Conservation (phyloP, 2,329 filamentous ascomycete genomes). For the Monosporascus sp. region DNA sequence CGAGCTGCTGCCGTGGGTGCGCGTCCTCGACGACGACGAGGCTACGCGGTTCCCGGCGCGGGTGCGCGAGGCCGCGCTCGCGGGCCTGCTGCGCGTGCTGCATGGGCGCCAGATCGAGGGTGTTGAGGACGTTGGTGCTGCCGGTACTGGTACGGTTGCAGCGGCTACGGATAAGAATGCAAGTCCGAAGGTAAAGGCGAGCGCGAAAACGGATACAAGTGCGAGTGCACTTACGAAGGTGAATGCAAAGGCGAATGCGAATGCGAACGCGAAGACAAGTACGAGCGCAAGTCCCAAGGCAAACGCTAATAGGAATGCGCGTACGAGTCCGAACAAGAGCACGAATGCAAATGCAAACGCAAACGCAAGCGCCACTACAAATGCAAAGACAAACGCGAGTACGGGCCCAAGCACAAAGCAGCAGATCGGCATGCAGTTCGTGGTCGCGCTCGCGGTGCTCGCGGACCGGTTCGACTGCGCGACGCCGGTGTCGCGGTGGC, state of each 20-base stretch:
- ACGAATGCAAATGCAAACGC: slow-evolving; percentile 19
- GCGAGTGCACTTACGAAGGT: not conserved
- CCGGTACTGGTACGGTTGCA: not conserved
- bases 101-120: slow-evolving; percentile 46
- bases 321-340: not conserved
- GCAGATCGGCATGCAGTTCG: slow-evolving; percentile 51
- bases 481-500: slow-evolving; percentile 45
- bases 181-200: not conserved
- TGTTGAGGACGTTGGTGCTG: not conserved
- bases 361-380: not conserved
- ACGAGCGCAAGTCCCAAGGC: not conserved
- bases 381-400: not conserved
- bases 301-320: no score
- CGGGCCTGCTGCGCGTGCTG: slow-evolving; percentile 61
- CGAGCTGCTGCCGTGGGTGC: slow-evolving; percentile 54
- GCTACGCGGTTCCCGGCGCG: slow-evolving; percentile 50
- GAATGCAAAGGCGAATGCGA: not conserved
- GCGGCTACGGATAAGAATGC: slow-evolving; percentile 16
- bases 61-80: slow-evolving; percentile 53
- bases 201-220: not conserved
- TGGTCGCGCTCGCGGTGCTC: slow-evolving; percentile 63
- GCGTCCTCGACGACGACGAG: slow-evolving; percentile 63
- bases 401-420: slow-evolving; percentile 12
- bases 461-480: slow-evolving; percentile 70
- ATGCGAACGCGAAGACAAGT: slow-evolving; percentile 16